Conservation (phyloP, 2,329 filamentous ascomycete species). For the Venturia asperata region DNA sequence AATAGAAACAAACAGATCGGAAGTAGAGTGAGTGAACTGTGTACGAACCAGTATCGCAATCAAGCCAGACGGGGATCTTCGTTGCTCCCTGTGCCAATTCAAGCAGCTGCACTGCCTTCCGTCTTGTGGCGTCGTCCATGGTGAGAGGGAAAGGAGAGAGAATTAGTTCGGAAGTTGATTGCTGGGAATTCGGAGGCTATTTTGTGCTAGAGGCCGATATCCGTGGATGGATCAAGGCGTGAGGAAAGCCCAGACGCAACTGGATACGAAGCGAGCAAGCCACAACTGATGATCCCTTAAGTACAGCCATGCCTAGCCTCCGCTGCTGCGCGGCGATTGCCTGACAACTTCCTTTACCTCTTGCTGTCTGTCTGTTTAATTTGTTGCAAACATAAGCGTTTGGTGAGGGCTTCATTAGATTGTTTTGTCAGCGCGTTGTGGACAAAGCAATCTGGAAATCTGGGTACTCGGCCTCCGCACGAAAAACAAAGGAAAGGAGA, state of each 20-base stretch:
- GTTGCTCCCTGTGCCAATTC: not conserved
- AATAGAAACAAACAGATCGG: not conserved
- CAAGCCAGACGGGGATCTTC: slow-evolving; percentile 33
- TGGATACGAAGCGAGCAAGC: not conserved
- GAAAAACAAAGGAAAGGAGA: slow-evolving; percentile 4
- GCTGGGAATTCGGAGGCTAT: slow-evolving; percentile 2
- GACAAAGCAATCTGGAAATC: not conserved
- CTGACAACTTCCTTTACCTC: not conserved
- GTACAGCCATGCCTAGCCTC: not conserved
- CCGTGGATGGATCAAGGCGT: not conserved
- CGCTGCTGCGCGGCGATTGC: not conserved
- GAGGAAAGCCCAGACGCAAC: not conserved
- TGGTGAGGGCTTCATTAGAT: not conserved
- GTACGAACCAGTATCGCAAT: slow-evolving; percentile 41
- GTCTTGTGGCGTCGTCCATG: slow-evolving; percentile 10
- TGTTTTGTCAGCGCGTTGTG: not conserved
- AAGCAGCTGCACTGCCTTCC: slow-evolving; percentile 11
- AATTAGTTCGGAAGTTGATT: not conserved
- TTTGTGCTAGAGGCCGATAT: not conserved
- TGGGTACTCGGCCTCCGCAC: not conserved
- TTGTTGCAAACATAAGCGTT: not conserved
- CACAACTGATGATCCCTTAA: not conserved
- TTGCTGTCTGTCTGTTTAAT: slow-evolving; percentile 1
- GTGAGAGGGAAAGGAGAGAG: not conserved
- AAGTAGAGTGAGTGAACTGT: slow-evolving; percentile 18